Base-by-base conservation (phyloP, 2,329 filamentous ascomycete species). In the Fusarium newnesense region DNA sequence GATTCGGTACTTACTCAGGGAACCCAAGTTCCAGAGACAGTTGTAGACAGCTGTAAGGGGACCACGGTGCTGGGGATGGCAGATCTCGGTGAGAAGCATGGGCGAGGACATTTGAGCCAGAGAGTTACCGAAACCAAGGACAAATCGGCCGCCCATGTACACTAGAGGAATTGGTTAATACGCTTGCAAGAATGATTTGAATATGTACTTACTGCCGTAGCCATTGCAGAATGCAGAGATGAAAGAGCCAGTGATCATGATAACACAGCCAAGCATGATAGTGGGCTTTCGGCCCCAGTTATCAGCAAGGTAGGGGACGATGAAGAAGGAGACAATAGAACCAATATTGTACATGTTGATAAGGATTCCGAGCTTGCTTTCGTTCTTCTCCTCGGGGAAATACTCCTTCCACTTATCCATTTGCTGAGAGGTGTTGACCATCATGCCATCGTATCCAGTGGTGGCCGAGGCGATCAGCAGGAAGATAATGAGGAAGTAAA, bases 11-110 rank as follows among this genome's bases (percentile, higher is more conserved):
- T 75, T 72, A 81, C 79, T 73, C n/a, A 86, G 79, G 19, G 85
- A 84, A 42, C 89, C 90, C 62, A 90, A 80, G 78, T 92, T 91
- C 90, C 90, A 93, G 59, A 92, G 81, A 75, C 89, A 91, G 80
- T 93, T 92, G 82, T 92, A 92, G 65, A 92, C 85, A 19, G 90
- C 85, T 3, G 90, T 92, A 53, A 92, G 85, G 34, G 87, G 88
- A 36, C 87, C 90, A 77, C 91, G 88, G 78, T 93, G 90, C 77
- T 92, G 91, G 30, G 91, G 90, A 77, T 93, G 91, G 81, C 87
- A 89, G 68, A 93, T 87, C 83, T 93, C 91, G 8, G 89, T 89
- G 16, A 92, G 85, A 12, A 92, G 84, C 56, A 92, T 84, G 7
- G 90, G 90, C 18, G 90, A 90, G 9, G 88, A 87, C 82, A 91